Base-by-base conservation (phyloP, 1,284 basidiomycete species). In the Ustilago xerochloae region DNA sequence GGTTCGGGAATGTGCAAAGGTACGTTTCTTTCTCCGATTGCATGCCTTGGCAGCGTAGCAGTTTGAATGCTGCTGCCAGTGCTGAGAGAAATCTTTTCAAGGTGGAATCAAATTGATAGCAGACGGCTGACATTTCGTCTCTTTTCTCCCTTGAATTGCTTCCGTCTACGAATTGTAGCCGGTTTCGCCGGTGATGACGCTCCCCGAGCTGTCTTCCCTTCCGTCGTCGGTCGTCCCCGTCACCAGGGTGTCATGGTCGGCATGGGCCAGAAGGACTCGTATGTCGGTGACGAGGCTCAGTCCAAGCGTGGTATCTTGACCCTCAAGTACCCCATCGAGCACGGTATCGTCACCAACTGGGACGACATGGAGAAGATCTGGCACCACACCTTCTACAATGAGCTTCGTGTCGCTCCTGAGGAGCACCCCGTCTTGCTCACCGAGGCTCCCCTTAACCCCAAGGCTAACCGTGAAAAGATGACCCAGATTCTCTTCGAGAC, bases 401-500 rank as follows among this genome's bases (percentile, higher is more conserved):
- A 87, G 79, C 85, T 87, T 52, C 86, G 86, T 79, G 86, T 86
- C 56, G 86, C 86, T 4, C 86, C 86, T 36, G 93, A 96, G 87
- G 93, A 95, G 88, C 93, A 95, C 88, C 93, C 93, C 74, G 92
- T 94, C 74, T 89, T 96, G 43, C 88, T 96, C 88, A 95, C 93
- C 73, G 93, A 96, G 87, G 93, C 93, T n/a, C 89, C 93, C 87
- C 89, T 94, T 77, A 96, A 94, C 88, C 93, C 93, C 80, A 95
- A 94, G 89, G 91, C 91, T 69, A 94, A 95, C 88, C 88, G 93
- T 85, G 93, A 96, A 88, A 94, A 94, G 89, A 94, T 94, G 93
- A 94, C 93, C 70, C 93, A 94, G 87, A 94, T 94, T 88, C 94
- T 94, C 92, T 96, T 96, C 86, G 93, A 96, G 89, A 95, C 93